Percentiles rank a stretch among this genome's conserved stretches.
phyloP scores from a whole-genome alignment of 306 rosid genomes.

The Prinsepia uniflora region DNA sequence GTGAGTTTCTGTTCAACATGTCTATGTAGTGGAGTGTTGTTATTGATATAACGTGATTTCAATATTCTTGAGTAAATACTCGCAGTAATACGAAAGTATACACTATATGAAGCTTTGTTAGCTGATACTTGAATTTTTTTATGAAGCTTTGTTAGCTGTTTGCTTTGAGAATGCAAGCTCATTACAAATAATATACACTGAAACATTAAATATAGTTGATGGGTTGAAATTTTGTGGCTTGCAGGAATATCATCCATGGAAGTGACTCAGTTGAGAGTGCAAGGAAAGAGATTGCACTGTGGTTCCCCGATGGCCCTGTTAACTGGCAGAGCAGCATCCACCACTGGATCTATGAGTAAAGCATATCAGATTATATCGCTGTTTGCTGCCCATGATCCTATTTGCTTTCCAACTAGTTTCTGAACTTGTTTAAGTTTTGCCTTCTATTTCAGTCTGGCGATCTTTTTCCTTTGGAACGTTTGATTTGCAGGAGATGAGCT shows the following conservation, averaged over 20 bases:
- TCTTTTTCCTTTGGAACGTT: not conserved
- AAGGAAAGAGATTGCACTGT: conserved; percentile 73
- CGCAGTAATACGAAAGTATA: not conserved
- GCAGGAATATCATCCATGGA: conserved; percentile 93
- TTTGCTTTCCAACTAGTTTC: not conserved
- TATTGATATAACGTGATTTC: not conserved
- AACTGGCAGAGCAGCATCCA: conserved; percentile 72
- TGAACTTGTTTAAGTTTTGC: conserved; percentile 17
- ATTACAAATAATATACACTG: not conserved
- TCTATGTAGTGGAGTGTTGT: not conserved
- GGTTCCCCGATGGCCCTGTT: conserved; percentile 86
- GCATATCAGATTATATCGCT: not conserved
- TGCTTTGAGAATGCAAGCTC: not conserved
- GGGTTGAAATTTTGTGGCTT: conserved; percentile 3
- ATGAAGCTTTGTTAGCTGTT: not conserved
- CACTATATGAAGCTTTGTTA: not conserved
- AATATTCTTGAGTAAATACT: not conserved
- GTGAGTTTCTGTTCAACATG: not conserved
- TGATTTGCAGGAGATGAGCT: not conserved
- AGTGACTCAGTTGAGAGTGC: conserved; percentile 87
- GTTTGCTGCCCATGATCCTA: not conserved
- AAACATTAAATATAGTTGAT: not conserved
- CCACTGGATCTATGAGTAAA: conserved; percentile 76
- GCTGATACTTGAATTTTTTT: no score
- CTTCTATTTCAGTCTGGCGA: not conserved